Conservation (phyloP, 1,284 basidiomycete genomes). For the Lignosus rhinocerotis region DNA sequence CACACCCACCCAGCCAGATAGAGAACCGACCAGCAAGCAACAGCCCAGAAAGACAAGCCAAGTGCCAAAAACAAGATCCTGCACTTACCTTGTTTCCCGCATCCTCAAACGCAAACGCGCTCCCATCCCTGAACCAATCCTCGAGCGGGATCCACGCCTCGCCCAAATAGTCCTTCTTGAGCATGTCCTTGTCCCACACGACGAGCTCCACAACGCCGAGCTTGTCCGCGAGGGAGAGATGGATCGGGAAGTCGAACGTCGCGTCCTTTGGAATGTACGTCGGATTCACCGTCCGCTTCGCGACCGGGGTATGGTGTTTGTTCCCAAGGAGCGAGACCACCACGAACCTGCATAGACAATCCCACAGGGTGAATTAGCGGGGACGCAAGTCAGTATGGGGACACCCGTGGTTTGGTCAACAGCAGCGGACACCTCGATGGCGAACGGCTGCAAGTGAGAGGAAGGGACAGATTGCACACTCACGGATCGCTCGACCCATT, state of each 20-base stretch:
- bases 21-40: no score
- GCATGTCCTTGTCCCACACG: constrained; percentile 90
- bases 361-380: not conserved
- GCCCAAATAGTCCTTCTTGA: constrained; percentile 92
- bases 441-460: not conserved
- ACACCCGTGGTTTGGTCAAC: not conserved
- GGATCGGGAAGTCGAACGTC: constrained; percentile 87
- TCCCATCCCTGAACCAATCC: constrained; percentile 73
- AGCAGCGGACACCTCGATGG: not conserved
- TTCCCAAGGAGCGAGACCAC: constrained; percentile 66
- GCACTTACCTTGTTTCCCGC: constrained; percentile 54
- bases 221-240: constrained; percentile 69
- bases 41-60: no score
- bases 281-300: constrained; percentile 80
- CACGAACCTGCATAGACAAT: constrained; percentile 60
- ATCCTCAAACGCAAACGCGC: constrained; percentile 55
- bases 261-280: constrained; percentile 70
- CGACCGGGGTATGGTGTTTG: constrained; percentile 78
- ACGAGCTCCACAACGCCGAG: constrained; percentile 84
- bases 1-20: no score
- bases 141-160: constrained; percentile 78
- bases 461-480: constrained; percentile 31
- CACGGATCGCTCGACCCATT: constrained; percentile 76
- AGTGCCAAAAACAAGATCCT: not conserved
- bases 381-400: not conserved